Conservation (phyloP, 2,329 filamentous ascomycete genomes). For the Hymenoscyphus albidus region DNA sequence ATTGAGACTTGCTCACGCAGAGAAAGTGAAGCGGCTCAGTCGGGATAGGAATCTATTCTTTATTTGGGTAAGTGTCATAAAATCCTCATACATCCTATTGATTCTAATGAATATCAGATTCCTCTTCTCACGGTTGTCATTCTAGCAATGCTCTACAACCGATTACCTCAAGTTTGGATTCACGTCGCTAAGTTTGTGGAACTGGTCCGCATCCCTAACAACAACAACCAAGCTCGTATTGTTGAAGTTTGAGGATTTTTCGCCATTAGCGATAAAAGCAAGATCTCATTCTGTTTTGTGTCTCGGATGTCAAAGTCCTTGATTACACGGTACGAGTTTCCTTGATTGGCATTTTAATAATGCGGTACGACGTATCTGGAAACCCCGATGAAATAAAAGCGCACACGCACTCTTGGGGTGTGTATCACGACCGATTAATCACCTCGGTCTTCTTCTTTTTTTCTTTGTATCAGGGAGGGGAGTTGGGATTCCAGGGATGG, state of each 20-base stretch:
- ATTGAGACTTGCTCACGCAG: constrained; percentile 56
- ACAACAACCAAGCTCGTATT: constrained; percentile 20
- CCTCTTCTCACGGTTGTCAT: constrained; percentile 48
- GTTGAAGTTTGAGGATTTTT: constrained; percentile 26
- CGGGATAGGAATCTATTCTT: constrained; percentile 65
- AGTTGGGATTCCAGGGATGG: not conserved
- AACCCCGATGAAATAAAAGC: not conserved
- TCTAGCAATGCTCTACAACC: constrained; percentile 48
- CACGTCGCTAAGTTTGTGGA: constrained; percentile 22
- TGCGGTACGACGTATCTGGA: not conserved
- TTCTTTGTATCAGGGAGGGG: not conserved
- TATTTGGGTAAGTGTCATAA: constrained; percentile 53
- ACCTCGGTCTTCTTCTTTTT: not conserved
- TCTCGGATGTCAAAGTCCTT: not conserved
- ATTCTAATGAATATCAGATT: constrained; percentile 39
- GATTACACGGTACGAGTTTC: not conserved
- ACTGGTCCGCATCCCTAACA: constrained; percentile 19
- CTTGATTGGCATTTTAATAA: not conserved
- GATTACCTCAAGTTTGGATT: constrained; percentile 45
- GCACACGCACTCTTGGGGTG: not conserved
- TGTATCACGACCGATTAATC: not conserved
- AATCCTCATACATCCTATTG: constrained; percentile 6
- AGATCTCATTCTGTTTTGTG: not conserved
- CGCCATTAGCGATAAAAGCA: not conserved
- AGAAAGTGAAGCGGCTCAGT: constrained; percentile 59